Evolutionary conservation across 2,329 filamentous ascomycete species (phyloP).

Genomic region (Gnomoniopsis sp.): DNA sequence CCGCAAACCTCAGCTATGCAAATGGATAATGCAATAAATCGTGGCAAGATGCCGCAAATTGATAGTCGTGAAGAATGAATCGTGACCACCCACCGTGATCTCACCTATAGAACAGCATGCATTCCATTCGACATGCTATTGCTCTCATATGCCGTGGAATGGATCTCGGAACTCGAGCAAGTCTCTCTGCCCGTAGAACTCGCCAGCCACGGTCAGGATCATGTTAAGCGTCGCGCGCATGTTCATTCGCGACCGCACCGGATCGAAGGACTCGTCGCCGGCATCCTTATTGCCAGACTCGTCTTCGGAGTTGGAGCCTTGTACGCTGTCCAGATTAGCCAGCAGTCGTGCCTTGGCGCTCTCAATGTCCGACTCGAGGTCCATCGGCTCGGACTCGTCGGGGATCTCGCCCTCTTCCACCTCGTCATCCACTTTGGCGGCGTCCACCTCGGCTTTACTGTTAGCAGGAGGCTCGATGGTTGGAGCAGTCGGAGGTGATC

Average conservation of each 20-base stretch:
- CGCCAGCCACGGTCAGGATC: slow-evolving; percentile 83
- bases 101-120: not conserved
- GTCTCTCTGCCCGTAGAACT: slow-evolving; percentile 87
- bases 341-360: slow-evolving; percentile 47
- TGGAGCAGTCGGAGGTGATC: slow-evolving; percentile 23
- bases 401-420: slow-evolving; percentile 36
- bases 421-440: slow-evolving; percentile 22
- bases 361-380: slow-evolving; percentile 38
- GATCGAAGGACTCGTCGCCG: slow-evolving; percentile 23
- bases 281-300: slow-evolving; percentile 21
- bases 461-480: slow-evolving; percentile 26
- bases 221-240: slow-evolving; percentile 79
- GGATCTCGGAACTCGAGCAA: slow-evolving; percentile 71
- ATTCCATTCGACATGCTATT: not conserved
- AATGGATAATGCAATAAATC: not conserved
- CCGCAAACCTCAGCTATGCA: not conserved
- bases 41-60: not conserved
- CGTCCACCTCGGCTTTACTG: not conserved
- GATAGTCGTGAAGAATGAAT: not conserved
- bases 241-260: slow-evolving; percentile 41
- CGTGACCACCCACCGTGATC: slow-evolving; percentile 8
- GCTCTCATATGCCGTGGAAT: slow-evolving; percentile 43
- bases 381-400: slow-evolving; percentile 26
- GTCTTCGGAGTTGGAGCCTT: slow-evolving; percentile 1
- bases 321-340: slow-evolving; percentile 35